phyloP scores from a whole-genome alignment of 2,329 filamentous ascomycete genomes.

The Talaromyces sp. region DNA sequence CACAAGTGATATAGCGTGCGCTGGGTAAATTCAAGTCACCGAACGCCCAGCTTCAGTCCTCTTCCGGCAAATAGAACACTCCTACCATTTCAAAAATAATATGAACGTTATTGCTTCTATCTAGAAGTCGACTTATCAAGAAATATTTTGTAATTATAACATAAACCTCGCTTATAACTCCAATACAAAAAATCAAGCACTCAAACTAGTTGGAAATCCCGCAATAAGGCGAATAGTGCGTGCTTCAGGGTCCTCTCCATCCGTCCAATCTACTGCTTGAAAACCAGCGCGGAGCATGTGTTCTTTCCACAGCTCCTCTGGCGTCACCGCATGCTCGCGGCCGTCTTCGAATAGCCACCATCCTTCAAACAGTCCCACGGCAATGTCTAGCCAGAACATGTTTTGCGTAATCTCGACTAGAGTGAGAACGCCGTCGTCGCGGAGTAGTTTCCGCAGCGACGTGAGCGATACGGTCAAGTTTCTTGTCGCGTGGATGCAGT shows the following conservation, averaged over 20 bases:
- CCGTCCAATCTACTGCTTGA: slow-evolving; percentile 18
- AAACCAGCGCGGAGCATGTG: slow-evolving; percentile 18
- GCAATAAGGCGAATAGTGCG: slow-evolving; percentile 12
- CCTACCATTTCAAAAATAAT: too few species aligned
- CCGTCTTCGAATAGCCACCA: slow-evolving; percentile 40
- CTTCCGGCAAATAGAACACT: not conserved
- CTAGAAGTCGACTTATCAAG: too few species aligned
- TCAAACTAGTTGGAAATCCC: slow-evolving; percentile 14
- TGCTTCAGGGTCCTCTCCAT: slow-evolving; percentile 14
- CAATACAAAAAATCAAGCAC: not conserved
- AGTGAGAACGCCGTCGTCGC: slow-evolving; percentile 18
- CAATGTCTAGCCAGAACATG: slow-evolving; percentile 26
- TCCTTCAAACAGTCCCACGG: slow-evolving; percentile 33
- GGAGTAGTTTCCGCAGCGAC: slow-evolving; percentile 23
- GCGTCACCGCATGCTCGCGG: slow-evolving; percentile 23
- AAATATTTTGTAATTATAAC: too few species aligned
- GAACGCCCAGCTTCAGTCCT: not conserved
- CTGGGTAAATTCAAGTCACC: too few species aligned
- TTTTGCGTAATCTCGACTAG: slow-evolving; percentile 28
- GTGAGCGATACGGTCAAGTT: slow-evolving; percentile 21
- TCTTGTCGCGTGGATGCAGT: slow-evolving; percentile 34
- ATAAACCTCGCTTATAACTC: too few species aligned
- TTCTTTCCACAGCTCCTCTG: slow-evolving; percentile 16
- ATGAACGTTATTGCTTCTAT: too few species aligned
- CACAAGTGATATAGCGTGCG: too few species aligned